Evolutionary conservation across 306 rosid genomes (phyloP).

Genomic region (Lupinus albus): DNA sequence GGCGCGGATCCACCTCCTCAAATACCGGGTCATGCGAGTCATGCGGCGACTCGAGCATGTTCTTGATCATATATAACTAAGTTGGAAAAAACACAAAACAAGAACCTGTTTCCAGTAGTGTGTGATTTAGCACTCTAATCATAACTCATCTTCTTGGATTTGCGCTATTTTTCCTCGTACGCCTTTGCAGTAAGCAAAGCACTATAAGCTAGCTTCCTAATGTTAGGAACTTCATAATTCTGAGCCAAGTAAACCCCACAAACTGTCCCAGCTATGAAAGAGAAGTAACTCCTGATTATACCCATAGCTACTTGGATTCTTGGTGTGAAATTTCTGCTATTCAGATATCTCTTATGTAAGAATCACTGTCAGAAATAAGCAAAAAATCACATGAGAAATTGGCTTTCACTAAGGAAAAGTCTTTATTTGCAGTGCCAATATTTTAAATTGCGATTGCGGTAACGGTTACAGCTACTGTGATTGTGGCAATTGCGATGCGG

Average conservation of each 20-base stretch:
- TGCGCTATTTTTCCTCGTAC: conserved; percentile 66
- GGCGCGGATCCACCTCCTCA: too few species aligned
- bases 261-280: conserved; percentile 75
- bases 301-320: conserved; percentile 57
- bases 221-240: conserved; percentile 73
- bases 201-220: conserved; percentile 66
- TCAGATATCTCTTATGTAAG: conserved; percentile 7
- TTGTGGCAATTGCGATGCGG: too few species aligned
- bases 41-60: too few species aligned
- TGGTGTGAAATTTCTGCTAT: conserved; percentile 22
- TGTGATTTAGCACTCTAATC: conserved; percentile 37
- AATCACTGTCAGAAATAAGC: conserved; percentile 33
- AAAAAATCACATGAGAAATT: conserved; percentile 22
- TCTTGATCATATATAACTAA: conserved; percentile 24
- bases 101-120: conserved; percentile 43
- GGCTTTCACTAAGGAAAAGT: not conserved
- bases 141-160: conserved; percentile 57
- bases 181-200: conserved; percentile 59
- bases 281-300: conserved; percentile 69
- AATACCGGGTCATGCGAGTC: too few species aligned
- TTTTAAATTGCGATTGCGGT: too few species aligned
- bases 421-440: too few species aligned
- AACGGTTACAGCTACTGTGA: too few species aligned
- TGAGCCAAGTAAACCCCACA: too few species aligned
- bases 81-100: not conserved